Conservation (phyloP, 768 basidiomycete genomes). For the Filobasidium wieringae region DNA sequence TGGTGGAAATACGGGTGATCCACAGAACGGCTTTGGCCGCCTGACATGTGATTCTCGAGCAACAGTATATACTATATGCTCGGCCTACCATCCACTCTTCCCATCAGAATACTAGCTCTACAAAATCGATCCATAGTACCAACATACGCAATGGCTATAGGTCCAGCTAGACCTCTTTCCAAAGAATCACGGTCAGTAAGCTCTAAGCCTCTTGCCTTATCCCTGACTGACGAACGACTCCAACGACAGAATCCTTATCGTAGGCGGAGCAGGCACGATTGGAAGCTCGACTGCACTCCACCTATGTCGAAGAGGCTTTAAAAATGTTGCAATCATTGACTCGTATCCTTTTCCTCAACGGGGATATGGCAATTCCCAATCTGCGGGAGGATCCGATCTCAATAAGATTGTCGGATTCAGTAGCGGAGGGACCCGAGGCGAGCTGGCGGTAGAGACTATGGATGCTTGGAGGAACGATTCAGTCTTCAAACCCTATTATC, state of each 20-base stretch:
- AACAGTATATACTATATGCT: too few relatives aligned
- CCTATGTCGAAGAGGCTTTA: constrained; percentile 30
- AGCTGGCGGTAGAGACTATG: constrained; percentile 24
- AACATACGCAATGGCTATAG: too few relatives aligned
- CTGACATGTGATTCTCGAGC: too few relatives aligned
- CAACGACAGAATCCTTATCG: constrained; percentile 18
- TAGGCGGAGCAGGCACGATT: constrained; percentile 35
- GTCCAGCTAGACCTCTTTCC: too few relatives aligned
- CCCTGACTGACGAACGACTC: too few relatives aligned
- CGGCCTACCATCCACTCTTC: too few relatives aligned
- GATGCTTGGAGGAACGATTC: constrained; percentile 30
- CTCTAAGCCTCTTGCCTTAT: too few relatives aligned
- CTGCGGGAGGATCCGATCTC: constrained; percentile 26
- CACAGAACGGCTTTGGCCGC: too few relatives aligned
- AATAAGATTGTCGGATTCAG: constrained; percentile 27
- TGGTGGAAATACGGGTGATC: too few relatives aligned
- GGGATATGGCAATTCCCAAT: constrained; percentile 11
- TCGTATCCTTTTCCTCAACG: constrained; percentile 24
- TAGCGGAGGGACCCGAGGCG: constrained; percentile 6
- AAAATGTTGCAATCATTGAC: constrained; percentile 28
- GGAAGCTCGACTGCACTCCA: constrained; percentile 36
- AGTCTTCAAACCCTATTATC: constrained; percentile 27
- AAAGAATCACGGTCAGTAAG: too few relatives aligned
- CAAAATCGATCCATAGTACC: too few relatives aligned
- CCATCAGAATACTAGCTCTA: too few relatives aligned